phyloP scores from a whole-genome alignment of 208 protist genomes.

The Tetramitus jugosus region DNA sequence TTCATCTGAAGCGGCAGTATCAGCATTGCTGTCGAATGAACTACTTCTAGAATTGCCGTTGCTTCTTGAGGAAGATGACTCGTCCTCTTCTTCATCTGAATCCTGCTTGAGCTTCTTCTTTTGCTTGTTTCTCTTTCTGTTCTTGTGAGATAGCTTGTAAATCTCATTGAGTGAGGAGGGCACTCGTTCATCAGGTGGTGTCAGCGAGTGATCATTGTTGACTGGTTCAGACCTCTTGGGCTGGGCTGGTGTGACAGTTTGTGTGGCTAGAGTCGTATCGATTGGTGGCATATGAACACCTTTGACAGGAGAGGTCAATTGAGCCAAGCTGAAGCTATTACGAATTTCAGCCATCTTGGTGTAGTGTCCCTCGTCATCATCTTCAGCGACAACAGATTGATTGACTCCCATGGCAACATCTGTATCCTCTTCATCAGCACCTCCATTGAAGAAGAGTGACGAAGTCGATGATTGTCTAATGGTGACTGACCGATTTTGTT shows the following conservation, averaged over 20 bases:
- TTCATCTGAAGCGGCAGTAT: neutral
- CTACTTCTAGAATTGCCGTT: neutral
- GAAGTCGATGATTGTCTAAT: too few species aligned
- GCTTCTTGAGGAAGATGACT: neutral
- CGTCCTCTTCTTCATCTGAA: neutral
- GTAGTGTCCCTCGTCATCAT: too few species aligned
- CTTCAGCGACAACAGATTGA: too few species aligned
- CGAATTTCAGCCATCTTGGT: too few species aligned
- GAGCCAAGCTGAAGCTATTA: too few species aligned
- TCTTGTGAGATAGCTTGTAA: constrained; percentile 23
- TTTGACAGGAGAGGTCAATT: too few species aligned
- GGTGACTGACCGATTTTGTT: too few species aligned
- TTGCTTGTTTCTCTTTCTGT: constrained; percentile 21
- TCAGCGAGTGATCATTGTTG: neutral
- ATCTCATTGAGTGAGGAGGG: constrained; percentile 18
- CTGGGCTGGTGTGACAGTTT: neutral
- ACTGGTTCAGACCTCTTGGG: neutral
- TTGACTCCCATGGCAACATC: neutral
- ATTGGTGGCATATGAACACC: too few species aligned
- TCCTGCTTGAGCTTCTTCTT: constrained; percentile 17
- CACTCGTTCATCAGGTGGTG: constrained; percentile 19
- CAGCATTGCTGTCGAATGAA: neutral
- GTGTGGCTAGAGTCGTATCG: neutral
- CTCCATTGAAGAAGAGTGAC: too few species aligned
- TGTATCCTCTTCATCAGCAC: neutral